A percentile compares a stretch with the other conserved stretches of the same genome.
Conservation (phyloP, 345 rosid genomes). For the Eucalyptus leucophloia region DNA sequence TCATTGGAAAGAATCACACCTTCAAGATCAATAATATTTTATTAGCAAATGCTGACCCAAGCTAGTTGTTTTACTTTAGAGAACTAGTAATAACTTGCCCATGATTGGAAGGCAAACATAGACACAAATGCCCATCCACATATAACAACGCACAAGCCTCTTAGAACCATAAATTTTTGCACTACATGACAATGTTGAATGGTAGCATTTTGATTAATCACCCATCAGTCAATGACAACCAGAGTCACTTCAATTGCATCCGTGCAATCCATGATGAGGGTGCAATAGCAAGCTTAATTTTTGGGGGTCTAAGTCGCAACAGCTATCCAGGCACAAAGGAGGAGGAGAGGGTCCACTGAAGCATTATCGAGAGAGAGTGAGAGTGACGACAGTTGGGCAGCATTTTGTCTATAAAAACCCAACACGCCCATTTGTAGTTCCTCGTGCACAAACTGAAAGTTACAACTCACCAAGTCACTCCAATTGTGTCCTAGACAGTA, state of each 20-base stretch:
- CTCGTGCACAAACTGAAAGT: no score
- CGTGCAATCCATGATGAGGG: neutral
- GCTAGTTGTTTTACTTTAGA: neutral
- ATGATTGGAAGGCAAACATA: neutral
- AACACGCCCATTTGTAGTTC: no score
- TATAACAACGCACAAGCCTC: neutral
- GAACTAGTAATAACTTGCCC: neutral
- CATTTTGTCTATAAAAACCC: neutral
- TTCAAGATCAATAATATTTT: neutral
- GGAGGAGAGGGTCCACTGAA: neutral
- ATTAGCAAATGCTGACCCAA: neutral
- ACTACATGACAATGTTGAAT: neutral
- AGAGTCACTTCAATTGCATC: neutral
- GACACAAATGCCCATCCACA: neutral
- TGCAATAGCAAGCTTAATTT: neutral
- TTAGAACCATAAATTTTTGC: neutral
- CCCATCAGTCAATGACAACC: neutral
- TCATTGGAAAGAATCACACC: neutral
- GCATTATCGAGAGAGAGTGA: neutral
- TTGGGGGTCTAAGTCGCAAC: slow-evolving; percentile 2
- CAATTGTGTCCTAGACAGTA: no score
- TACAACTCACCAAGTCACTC: no score
- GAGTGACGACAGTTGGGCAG: neutral
- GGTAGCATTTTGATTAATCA: neutral
- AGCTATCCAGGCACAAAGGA: neutral